Conservation (phyloP, 768 basidiomycete species). For the Boletus rubroflammeus region DNA sequence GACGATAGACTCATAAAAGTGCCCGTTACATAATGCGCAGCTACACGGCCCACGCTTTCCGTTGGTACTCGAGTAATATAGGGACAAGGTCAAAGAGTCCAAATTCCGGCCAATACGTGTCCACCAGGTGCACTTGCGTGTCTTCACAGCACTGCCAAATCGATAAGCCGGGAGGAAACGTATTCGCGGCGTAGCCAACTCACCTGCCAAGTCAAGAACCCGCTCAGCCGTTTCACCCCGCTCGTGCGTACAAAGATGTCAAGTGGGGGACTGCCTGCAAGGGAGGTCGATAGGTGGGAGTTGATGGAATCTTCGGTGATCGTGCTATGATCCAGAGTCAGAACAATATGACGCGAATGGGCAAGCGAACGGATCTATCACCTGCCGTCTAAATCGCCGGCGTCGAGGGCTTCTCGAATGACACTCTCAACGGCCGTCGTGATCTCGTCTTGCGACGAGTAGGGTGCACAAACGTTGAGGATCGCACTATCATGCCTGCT, state of each 20-base stretch:
- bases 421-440: conserved; percentile 58
- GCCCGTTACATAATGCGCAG: background rate
- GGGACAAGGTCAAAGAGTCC: conserved; percentile 83
- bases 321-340: conserved; percentile 25
- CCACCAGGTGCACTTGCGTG: conserved; percentile 83
- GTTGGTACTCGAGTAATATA: conserved; percentile 85
- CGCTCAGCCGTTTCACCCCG: conserved; percentile 60
- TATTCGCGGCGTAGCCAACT: conserved; percentile 16
- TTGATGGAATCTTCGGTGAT: conserved; percentile 71
- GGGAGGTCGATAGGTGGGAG: conserved; percentile 60
- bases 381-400: conserved; percentile 30
- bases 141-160: conserved; percentile 64
- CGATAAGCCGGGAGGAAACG: background rate
- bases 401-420: conserved; percentile 33
- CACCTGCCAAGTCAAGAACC: conserved; percentile 96
- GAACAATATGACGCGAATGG: background rate
- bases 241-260: conserved; percentile 91
- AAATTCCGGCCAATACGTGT: conserved; percentile 91
- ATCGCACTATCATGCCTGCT: conserved; percentile 57
- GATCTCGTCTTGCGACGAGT: conserved; percentile 90
- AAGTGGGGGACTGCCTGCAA: conserved; percentile 68
- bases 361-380: background rate
- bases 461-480: conserved; percentile 91
- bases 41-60: conserved; percentile 53
- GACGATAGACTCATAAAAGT: no score